A percentile compares a stretch with the other conserved stretches of the same genome.
phyloP scores from a whole-genome alignment of 345 rosid species.

The Eucalyptus lansdowneana region DNA sequence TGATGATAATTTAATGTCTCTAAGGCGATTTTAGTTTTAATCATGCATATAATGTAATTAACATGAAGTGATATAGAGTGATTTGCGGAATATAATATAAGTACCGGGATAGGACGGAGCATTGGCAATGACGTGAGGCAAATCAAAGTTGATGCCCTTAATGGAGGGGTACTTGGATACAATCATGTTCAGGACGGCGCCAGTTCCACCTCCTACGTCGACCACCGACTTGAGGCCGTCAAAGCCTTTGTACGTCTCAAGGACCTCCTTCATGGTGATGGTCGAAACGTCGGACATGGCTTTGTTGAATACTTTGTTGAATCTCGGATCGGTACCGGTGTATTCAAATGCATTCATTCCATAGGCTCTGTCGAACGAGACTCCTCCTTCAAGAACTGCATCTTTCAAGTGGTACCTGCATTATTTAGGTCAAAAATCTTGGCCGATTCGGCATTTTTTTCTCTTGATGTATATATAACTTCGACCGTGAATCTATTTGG shows the following conservation, averaged over 20 bases:
- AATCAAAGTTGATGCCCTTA: slow-evolving; percentile 5
- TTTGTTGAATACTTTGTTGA: background rate
- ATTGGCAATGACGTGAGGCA: background rate
- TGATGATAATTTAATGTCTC: background rate
- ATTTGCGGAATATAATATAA: background rate
- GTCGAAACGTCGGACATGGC: background rate
- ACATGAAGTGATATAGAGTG: background rate
- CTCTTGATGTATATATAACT: background rate
- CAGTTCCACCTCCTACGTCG: slow-evolving; percentile 2
- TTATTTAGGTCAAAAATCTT: background rate
- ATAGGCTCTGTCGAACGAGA: background rate
- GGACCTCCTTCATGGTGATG: background rate
- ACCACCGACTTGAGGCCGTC: background rate
- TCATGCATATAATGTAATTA: background rate
- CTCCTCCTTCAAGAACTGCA: slow-evolving; percentile 1
- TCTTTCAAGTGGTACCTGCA: slow-evolving; percentile 1
- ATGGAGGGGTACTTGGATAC: slow-evolving; percentile 1
- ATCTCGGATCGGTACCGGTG: background rate
- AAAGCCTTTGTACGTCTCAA: slow-evolving; percentile 1
- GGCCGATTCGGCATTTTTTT: background rate
- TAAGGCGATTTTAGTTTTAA: background rate
- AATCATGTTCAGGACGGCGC: background rate
- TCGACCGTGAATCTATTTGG: background rate
- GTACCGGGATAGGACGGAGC: slow-evolving; percentile 1
- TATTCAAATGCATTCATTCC: background rate